Evolutionary conservation across 148 eudicot species (phyloP), one percentile per base, ranked within the genome.

Genomic region (Persicaria maculosa): DNA sequence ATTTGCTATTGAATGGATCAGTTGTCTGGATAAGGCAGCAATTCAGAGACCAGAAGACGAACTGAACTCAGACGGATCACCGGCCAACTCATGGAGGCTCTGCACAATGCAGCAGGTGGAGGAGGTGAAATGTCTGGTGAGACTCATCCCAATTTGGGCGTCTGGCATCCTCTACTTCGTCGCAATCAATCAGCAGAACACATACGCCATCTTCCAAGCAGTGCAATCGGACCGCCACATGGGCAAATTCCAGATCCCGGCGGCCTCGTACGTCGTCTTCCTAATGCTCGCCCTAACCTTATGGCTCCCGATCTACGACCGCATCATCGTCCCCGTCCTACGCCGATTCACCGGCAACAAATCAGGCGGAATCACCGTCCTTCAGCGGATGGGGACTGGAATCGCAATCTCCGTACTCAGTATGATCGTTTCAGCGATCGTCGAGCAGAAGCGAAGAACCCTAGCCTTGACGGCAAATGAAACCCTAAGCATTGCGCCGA

Each of bases 311-410:
- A 81, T 90, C 75, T 90, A 90, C 57, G 92, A 90, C 75, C 79
- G 90, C 20, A 14, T 86, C 71, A 1, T 90, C 47, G 96, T 88
- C 74, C 96, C 96, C 4, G 44, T 75, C 44, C 86, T 90, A 44
- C 80, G 84, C 16, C 75, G 76, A 76, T 5, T 90, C 65, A 86
- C 87, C 0, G 80, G 83, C 10, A 86, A 89, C 85, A 74, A 90
- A 40, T 72, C 77, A 15, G 80, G 92, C 9, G 98, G 98, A 17
- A 88, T 93, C 79, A 86, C 97, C 5, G 48, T 91, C 65, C 93
- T 93, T 14, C 93, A 91, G 44, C 81, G 98, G 70, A 91, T 91
- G 82, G 97, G 98, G 10, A 79, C 85, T 11, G 97, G 98, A 36
- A 74, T 91, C 50, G 79, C 62, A 69, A 76, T 93, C 31, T 86